These are phyloP conservation scores for Pseudocercospora fuligena DNA, from an alignment of 2,329 filamentous ascomycete species.

Conservation along the genomic window DNA sequence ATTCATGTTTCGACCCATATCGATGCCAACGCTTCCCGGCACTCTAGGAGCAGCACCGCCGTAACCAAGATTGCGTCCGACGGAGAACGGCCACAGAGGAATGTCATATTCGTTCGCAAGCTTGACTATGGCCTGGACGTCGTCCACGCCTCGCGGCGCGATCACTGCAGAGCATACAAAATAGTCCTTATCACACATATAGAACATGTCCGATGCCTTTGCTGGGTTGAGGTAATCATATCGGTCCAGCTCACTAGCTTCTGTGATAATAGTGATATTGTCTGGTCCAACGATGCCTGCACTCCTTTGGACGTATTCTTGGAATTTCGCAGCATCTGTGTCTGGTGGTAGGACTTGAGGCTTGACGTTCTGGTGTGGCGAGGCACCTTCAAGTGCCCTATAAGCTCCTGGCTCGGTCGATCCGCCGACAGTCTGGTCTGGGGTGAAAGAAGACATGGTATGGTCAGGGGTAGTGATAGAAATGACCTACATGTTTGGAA, in stretches of 20 bases:
- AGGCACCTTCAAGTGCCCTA: slow-evolving; percentile 20
- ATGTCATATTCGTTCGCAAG: slow-evolving; percentile 53
- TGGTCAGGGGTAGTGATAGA: no score
- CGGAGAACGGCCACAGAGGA: slow-evolving; percentile 56
- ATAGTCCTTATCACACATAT: slow-evolving; percentile 49
- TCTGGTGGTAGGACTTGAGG: slow-evolving; percentile 25
- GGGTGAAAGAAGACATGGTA: not conserved
- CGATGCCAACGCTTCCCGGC: slow-evolving; percentile 56
- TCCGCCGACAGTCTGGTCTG: not conserved
- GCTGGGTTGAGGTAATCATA: slow-evolving; percentile 29
- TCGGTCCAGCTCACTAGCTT: slow-evolving; percentile 34
- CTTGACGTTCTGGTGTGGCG: slow-evolving; percentile 2
- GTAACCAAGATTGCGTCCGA: slow-evolving; percentile 59
- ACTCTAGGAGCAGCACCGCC: slow-evolving; percentile 61
- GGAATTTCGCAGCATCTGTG: slow-evolving; percentile 22
- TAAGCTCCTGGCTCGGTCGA: slow-evolving; percentile 9
- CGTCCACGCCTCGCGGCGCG: slow-evolving; percentile 43
- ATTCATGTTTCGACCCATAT: slow-evolving; percentile 61
- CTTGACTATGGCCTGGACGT: slow-evolving; percentile 54
- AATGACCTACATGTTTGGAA: no score
- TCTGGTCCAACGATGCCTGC: slow-evolving; percentile 22
- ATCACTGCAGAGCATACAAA: slow-evolving; percentile 53
- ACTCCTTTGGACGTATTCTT: slow-evolving; percentile 19
- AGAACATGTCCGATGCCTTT: slow-evolving; percentile 30
- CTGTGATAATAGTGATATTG: slow-evolving; percentile 34